Evolutionary conservation across 306 rosid species (phyloP).

Genomic region (Heteromeles arbutifolia): DNA sequence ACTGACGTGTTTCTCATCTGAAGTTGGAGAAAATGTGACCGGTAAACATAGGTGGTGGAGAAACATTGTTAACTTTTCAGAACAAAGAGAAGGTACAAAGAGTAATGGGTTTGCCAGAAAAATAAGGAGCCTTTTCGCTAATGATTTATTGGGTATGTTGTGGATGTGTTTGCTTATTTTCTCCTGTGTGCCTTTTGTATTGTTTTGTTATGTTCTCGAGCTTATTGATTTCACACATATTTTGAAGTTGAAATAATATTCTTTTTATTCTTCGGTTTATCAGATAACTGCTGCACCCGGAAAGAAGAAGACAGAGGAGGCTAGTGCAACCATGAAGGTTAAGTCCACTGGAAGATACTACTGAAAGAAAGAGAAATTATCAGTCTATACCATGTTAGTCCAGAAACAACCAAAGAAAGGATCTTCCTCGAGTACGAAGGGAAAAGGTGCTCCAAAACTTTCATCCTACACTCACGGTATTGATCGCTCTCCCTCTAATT

Average conservation of each 20-base stretch:
- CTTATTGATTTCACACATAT: too few relatives aligned
- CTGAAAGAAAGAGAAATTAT: slow-evolving; percentile 16
- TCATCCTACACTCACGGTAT: slow-evolving; percentile 36
- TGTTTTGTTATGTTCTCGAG: too few relatives aligned
- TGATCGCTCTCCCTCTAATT: slow-evolving; percentile 62
- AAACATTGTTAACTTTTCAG: neutral
- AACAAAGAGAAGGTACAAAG: neutral
- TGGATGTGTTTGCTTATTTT: too few relatives aligned
- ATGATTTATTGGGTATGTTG: too few relatives aligned
- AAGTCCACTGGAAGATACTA: slow-evolving; percentile 5
- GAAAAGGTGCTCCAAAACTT: slow-evolving; percentile 39
- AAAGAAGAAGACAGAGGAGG: slow-evolving; percentile 17
- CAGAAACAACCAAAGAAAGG: slow-evolving; percentile 29
- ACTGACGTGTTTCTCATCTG: neutral
- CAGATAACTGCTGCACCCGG: slow-evolving; percentile 8
- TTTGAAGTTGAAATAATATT: neutral
- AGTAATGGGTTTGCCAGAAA: neutral
- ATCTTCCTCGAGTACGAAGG: slow-evolving; percentile 29
- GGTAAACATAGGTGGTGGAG: neutral
- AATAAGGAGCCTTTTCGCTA: neutral
- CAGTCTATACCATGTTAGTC: slow-evolving; percentile 29
- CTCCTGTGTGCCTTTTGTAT: too few relatives aligned
- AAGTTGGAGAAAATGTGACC: neutral
- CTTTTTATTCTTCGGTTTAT: neutral
- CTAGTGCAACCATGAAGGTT: slow-evolving; percentile 7